Evolutionary conservation across 352 stramenopile genomes (phyloP).

Genomic region (Paralagenidium karlingii): DNA sequence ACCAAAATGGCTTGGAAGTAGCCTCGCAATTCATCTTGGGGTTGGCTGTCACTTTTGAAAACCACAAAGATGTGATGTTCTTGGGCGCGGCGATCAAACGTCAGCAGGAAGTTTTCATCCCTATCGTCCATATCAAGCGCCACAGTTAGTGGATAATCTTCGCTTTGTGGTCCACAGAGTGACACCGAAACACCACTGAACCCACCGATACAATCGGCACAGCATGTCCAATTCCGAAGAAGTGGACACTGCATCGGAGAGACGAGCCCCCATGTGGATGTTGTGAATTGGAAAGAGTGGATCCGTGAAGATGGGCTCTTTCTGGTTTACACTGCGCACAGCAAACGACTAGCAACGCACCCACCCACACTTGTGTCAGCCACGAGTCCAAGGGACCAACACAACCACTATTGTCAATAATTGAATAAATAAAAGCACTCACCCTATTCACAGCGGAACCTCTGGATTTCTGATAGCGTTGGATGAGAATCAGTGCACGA

Average conservation of each 20-base stretch:
- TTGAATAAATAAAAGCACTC: too few species aligned
- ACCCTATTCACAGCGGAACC: too few species aligned
- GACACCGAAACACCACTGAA: neutral
- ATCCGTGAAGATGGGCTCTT: slow-evolving; percentile 39
- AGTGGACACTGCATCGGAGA: slow-evolving; percentile 22
- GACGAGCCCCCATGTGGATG: slow-evolving; percentile 48
- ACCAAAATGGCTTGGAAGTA: slow-evolving; percentile 59
- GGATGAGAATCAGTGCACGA: slow-evolving; percentile 38
- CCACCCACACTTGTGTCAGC: too few species aligned
- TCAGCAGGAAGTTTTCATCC: slow-evolving; percentile 48
- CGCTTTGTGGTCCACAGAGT: too few species aligned
- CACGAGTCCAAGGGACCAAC: too few species aligned
- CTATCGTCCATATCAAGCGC: too few species aligned
- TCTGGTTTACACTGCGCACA: slow-evolving; percentile 44
- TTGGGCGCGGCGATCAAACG: too few species aligned
- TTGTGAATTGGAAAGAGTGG: slow-evolving; percentile 24
- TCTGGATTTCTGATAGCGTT: slow-evolving; percentile 22
- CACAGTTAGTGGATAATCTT: too few species aligned
- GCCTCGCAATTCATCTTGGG: slow-evolving; percentile 50
- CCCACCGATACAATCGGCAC: slow-evolving; percentile 36
- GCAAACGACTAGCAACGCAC: slow-evolving; percentile 20
- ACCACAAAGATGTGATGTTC: slow-evolving; percentile 26
- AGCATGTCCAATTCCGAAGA: slow-evolving; percentile 26
- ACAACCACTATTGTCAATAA: too few species aligned
- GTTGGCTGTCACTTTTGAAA: slow-evolving; percentile 29